Evolutionary conservation across 2,329 filamentous ascomycete species (phyloP).

Genomic region (Fusarium sp.): DNA sequence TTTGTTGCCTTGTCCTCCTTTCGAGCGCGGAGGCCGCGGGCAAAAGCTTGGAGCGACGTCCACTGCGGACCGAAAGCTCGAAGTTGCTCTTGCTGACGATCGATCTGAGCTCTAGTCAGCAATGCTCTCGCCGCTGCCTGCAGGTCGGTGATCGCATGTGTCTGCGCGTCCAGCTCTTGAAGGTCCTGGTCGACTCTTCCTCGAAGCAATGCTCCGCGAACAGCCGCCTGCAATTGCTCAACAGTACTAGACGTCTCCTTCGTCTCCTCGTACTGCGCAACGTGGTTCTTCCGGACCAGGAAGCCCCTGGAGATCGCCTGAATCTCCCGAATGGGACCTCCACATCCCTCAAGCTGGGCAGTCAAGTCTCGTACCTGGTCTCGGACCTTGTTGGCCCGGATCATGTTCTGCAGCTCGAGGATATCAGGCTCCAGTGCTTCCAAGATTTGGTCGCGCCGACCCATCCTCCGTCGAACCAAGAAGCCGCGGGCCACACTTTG

Average conservation of each 20-base stretch:
- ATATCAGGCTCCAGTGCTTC: slow-evolving; percentile 80
- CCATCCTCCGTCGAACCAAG: slow-evolving; percentile 76
- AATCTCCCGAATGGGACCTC: slow-evolving; percentile 75
- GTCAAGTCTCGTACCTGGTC: slow-evolving; percentile 69
- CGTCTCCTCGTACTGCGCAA: slow-evolving; percentile 71
- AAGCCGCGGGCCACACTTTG: slow-evolving; percentile 86
- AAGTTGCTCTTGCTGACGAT: slow-evolving; percentile 66
- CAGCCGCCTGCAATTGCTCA: slow-evolving; percentile 74
- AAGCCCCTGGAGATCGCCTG: slow-evolving; percentile 79
- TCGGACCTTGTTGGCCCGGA: slow-evolving; percentile 78
- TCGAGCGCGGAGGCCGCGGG: slow-evolving; percentile 66
- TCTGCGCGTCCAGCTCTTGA: slow-evolving; percentile 66
- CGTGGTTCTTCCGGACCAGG: slow-evolving; percentile 72
- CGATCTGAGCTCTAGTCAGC: slow-evolving; percentile 70
- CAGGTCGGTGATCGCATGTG: slow-evolving; percentile 67
- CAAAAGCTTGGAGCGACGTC: slow-evolving; percentile 60
- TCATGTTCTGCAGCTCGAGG: slow-evolving; percentile 85
- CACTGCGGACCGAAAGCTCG: slow-evolving; percentile 65
- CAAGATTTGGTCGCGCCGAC: slow-evolving; percentile 77
- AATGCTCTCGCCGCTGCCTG: slow-evolving; percentile 79
- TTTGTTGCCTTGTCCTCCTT: slow-evolving; percentile 61
- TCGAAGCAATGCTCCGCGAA: slow-evolving; percentile 77
- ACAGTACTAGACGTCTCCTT: slow-evolving; percentile 67
- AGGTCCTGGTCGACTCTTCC: slow-evolving; percentile 69
- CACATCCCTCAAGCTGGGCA: slow-evolving; percentile 74